Evolutionary conservation across 2,329 filamentous ascomycete species (phyloP), one percentile per base, ranked within the genome.

Genomic region (Microdochium nivale): DNA sequence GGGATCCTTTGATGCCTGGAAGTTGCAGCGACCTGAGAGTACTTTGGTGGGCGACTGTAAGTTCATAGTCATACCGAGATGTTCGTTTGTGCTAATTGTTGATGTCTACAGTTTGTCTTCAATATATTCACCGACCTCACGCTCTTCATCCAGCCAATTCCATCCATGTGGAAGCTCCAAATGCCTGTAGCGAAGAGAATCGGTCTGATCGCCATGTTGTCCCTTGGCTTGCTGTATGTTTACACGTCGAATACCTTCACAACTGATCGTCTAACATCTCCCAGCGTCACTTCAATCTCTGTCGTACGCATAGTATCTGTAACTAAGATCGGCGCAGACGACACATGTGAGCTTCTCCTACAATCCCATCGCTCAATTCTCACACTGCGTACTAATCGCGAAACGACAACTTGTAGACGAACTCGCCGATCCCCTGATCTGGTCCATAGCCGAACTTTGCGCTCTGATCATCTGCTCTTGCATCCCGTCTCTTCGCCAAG

Each of bases 111-210:
- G 60, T 61, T 59, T 25, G 51, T 51, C 30, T 62, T 60, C 56
- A 70, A 70, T 54, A 56, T 71, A 32, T 54, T 58, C 11, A 69
- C 66, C 33, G 67, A 70, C 49, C 56, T 71, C 47, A 56, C 66
- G 25, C 55, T 71, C 8, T 69, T 69, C 51, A 55, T 67, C 16
- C 63, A 69, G 40, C 68, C 69, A 3, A 67, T 71, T 14, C 68
- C 68, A 1, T 60, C 65, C n/a, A 63, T 70, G 54, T 64, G 63
- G 54, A 64, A 62, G 30, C 54, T 71, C 32, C 63, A 68, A 25
- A 56, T 70, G 10, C 66, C 61, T 5, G n/a, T 59, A 11, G 59
- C 55, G 9, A 63, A 65, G 55, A 54, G 62, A 21, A 51, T 64
- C 23, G 62, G 61, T 4, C 52, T 64, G 25, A 58, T 62, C 25